A percentile compares a stretch with the other conserved stretches of the same genome.
Evolutionary conservation across 2,329 filamentous ascomycete species (phyloP).

Genomic region (Tolypocladium paradoxum): DNA sequence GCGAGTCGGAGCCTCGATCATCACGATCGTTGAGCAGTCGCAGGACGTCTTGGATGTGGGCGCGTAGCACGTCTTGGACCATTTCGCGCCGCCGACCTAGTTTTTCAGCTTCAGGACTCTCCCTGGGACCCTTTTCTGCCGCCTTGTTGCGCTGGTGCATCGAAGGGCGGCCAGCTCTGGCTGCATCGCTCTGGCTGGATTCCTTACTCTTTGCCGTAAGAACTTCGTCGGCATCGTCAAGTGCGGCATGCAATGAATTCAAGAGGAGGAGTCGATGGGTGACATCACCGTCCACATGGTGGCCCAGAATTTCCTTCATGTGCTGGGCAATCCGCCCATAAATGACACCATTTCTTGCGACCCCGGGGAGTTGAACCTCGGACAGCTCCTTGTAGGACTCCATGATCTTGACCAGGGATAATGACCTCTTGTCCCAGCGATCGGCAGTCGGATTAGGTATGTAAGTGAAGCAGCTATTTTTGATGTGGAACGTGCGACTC

Average conservation of each 20-base stretch:
- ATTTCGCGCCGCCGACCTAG: conserved; percentile 19
- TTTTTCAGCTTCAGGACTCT: neutral
- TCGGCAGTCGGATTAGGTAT: conserved; percentile 47
- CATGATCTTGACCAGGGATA: conserved; percentile 32
- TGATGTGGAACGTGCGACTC: conserved; percentile 36
- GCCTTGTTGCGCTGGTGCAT: neutral
- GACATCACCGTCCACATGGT: conserved; percentile 11
- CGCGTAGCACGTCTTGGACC: conserved; percentile 35
- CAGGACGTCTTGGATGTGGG: conserved; percentile 38
- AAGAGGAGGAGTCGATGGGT: conserved; percentile 23
- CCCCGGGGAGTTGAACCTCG: conserved; percentile 6
- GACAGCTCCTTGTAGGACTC: conserved; percentile 25
- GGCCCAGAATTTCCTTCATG: conserved; percentile 11
- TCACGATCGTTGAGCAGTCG: conserved; percentile 31
- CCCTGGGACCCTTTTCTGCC: neutral
- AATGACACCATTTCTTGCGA: conserved; percentile 12
- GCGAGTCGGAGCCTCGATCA: conserved; percentile 14
- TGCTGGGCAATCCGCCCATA: conserved; percentile 14
- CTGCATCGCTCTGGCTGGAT: neutral
- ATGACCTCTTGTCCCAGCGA: conserved; percentile 39
- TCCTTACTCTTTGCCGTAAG: conserved; percentile 22
- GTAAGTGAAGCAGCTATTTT: conserved; percentile 37
- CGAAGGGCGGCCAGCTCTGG: neutral
- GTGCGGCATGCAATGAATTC: conserved; percentile 26
- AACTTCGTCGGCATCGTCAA: conserved; percentile 32